Conservation (phyloP, 495 filamentous ascomycete genomes). For the Neurospora hispaniola region DNA sequence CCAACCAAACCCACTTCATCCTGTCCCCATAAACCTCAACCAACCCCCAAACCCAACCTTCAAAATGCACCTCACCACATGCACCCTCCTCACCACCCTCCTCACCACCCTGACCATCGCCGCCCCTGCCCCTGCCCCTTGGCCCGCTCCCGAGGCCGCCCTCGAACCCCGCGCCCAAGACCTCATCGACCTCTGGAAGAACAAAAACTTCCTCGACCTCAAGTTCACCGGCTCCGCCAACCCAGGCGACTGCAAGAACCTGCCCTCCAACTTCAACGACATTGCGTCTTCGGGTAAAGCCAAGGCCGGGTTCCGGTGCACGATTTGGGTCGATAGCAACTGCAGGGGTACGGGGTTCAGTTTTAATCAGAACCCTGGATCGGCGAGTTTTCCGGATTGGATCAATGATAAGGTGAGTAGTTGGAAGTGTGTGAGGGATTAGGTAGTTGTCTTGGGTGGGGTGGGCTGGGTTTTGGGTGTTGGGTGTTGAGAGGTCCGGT, state of each 20-base stretch:
- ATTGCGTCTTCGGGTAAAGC: conserved; percentile 7
- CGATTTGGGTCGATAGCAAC: conserved; percentile 10
- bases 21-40: background rate
- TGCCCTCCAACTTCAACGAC: conserved; percentile 12
- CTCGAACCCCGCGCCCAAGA: background rate
- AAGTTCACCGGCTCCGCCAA: conserved; percentile 19
- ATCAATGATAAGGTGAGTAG: conserved; percentile 8
- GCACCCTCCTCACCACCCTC: conserved; percentile 4
- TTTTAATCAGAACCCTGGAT: background rate
- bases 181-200: conserved; percentile 14
- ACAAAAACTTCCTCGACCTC: conserved; percentile 40
- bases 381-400: conserved; percentile 1
- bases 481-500: too few species aligned
- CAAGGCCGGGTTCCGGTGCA: conserved; percentile 10
- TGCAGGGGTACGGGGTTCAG: conserved; percentile 9
- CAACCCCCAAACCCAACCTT: background rate
- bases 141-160: background rate
- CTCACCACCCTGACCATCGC: background rate
- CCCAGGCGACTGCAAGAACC: conserved; percentile 8
- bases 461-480: too few species aligned
- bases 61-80: conserved; percentile 19
- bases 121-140: background rate
- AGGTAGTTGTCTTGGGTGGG: too few species aligned
- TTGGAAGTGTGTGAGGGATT: conserved; percentile 10
- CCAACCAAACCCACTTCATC: background rate